Evolutionary conservation across 2,329 filamentous ascomycete genomes (phyloP).

Genomic region (Colletotrichum sp.): DNA sequence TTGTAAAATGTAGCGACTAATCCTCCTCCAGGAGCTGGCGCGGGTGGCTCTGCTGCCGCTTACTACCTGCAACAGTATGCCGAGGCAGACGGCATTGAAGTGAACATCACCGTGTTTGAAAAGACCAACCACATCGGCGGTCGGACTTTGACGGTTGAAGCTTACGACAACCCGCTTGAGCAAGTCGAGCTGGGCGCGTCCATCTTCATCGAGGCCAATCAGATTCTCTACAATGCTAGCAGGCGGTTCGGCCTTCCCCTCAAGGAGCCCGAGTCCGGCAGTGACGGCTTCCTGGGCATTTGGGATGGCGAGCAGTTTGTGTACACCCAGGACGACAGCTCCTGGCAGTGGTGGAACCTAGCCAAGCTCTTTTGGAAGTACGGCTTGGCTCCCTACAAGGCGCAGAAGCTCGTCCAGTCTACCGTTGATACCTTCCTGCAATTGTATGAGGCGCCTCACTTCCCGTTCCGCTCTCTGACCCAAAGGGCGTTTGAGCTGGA

Average conservation of each 20-base stretch:
- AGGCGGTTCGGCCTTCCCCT: constrained; percentile 72
- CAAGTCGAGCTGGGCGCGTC: constrained; percentile 89
- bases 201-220: constrained; percentile 87
- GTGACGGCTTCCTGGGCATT: constrained; percentile 70
- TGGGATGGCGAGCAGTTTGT: constrained; percentile 85
- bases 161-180: constrained; percentile 68
- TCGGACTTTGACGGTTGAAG: constrained; percentile 83
- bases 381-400: constrained; percentile 76
- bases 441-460: constrained; percentile 81
- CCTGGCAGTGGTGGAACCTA: constrained; percentile 78
- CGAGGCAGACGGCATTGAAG: constrained; percentile 56
- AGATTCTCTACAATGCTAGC: constrained; percentile 79
- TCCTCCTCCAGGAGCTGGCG: constrained; percentile 74
- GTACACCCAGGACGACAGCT: constrained; percentile 64
- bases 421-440: constrained; percentile 76
- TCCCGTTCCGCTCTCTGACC: constrained; percentile 83
- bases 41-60: constrained; percentile 85
- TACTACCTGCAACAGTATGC: constrained; percentile 82
- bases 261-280: constrained; percentile 45
- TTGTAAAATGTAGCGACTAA: background rate
- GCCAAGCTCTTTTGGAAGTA: constrained; percentile 86
- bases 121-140: constrained; percentile 80
- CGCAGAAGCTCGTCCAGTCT: constrained; percentile 73
- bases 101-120: constrained; percentile 91
- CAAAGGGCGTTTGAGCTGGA: constrained; percentile 71